phyloP scores from a whole-genome alignment of 441 rosid genomes.

The Aquilaria agallochum region DNA sequence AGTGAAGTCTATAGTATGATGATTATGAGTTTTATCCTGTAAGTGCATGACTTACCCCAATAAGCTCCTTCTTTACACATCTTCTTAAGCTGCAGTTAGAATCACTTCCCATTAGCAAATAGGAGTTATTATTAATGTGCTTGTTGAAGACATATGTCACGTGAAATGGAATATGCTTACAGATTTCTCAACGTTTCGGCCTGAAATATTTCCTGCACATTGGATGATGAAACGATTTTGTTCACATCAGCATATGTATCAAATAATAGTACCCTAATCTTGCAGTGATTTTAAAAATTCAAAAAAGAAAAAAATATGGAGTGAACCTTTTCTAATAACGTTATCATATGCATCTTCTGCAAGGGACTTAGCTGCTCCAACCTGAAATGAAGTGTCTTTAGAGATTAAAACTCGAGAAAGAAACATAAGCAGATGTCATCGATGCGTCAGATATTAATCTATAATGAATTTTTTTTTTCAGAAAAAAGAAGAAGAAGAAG shows the following conservation, averaged over 20 bases:
- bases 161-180: conserved; percentile 36
- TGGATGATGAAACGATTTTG: background rate
- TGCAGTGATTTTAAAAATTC: too few species aligned
- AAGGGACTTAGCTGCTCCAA: conserved; percentile 54
- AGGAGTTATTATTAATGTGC: too few species aligned
- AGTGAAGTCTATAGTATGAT: background rate
- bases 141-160: background rate
- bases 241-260: background rate
- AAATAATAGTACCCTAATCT: background rate
- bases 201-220: conserved; percentile 54
- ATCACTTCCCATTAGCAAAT: background rate
- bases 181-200: conserved; percentile 38
- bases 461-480: background rate
- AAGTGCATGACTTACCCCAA: conserved; percentile 10
- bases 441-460: too few species aligned
- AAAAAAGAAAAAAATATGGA: background rate
- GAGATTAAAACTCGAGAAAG: background rate
- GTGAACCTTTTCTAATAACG: conserved; percentile 42
- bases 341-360: conserved; percentile 59
- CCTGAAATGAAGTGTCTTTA: conserved; percentile 31
- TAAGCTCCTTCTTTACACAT: conserved; percentile 19
- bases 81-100: conserved; percentile 13
- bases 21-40: background rate
- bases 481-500: background rate
- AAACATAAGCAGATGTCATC: too few species aligned